These are phyloP conservation scores for Cadophora sp. DNA, from an alignment of 2,329 filamentous ascomycete species.

Conservation along the genomic window DNA sequence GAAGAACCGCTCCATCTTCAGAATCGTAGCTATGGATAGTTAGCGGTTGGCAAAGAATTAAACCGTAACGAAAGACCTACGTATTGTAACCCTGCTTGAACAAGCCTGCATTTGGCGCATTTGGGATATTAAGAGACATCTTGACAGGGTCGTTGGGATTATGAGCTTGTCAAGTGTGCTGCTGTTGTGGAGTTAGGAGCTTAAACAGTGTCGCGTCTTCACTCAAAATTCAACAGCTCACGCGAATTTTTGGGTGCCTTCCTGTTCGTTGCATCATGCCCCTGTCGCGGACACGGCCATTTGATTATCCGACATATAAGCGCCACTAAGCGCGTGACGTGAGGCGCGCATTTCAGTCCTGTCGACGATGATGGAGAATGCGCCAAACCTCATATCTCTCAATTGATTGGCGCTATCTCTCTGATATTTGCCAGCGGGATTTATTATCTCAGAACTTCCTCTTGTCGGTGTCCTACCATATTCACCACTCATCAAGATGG, in stretches of 20 bases:
- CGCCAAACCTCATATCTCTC: neutral
- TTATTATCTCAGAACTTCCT: neutral
- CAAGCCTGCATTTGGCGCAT: constrained; percentile 78
- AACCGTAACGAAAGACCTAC: constrained; percentile 45
- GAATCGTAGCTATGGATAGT: constrained; percentile 81
- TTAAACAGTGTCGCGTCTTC: constrained; percentile 26
- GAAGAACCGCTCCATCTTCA: constrained; percentile 97
- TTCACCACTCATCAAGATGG: constrained; percentile 29
- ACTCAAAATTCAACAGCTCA: constrained; percentile 25
- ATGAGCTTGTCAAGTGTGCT: constrained; percentile 23
- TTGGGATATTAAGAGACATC: constrained; percentile 97
- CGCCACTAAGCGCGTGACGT: neutral
- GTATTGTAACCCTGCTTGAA: constrained; percentile 93
- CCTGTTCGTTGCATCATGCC: neutral
- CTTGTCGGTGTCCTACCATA: neutral
- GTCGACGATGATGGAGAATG: neutral
- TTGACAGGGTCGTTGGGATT: constrained; percentile 26
- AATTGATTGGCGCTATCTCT: neutral
- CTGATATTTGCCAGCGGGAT: neutral
- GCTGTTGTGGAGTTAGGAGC: constrained; percentile 12
- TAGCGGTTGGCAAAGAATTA: constrained; percentile 41
- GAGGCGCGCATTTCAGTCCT: neutral
- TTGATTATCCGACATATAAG: neutral
- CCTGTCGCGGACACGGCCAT: neutral
- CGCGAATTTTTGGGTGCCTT: constrained; percentile 10